Evolutionary conservation across 306 rosid species (phyloP).

Genomic region (Quercus parvula): DNA sequence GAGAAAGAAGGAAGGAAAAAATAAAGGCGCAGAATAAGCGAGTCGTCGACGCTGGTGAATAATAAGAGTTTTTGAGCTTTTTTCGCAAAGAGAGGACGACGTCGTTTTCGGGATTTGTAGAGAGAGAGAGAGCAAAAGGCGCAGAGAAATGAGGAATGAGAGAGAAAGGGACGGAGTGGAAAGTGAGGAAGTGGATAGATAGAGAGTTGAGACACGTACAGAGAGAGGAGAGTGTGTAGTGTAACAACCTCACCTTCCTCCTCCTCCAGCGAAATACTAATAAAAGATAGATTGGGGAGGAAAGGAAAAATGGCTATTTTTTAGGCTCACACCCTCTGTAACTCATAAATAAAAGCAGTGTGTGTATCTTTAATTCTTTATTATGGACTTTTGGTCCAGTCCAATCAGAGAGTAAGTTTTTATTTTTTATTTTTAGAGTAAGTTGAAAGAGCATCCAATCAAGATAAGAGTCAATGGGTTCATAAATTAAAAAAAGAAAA

Average conservation of each 20-base stretch:
- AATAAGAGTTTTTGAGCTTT: background rate
- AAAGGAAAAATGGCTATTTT: too few relatives aligned
- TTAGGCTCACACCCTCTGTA: too few relatives aligned
- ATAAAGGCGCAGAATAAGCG: background rate
- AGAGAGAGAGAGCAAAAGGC: background rate
- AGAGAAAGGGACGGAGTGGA: background rate
- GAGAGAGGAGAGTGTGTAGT: background rate
- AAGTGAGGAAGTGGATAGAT: background rate
- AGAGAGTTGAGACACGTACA: background rate
- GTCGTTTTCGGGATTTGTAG: background rate
- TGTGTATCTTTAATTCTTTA: too few relatives aligned
- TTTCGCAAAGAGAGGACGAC: background rate
- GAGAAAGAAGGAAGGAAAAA: background rate
- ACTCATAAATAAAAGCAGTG: too few relatives aligned
- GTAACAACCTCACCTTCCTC: too few relatives aligned
- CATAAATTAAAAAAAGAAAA: too few relatives aligned
- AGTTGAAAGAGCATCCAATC: too few relatives aligned
- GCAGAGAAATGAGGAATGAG: background rate
- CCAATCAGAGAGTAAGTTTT: too few relatives aligned
- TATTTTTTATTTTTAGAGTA: too few relatives aligned
- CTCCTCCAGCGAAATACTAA: background rate
- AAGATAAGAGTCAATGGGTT: too few relatives aligned
- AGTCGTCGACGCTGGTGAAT: conserved; percentile 19
- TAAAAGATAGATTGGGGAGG: background rate
- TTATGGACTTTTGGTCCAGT: too few relatives aligned